Evolutionary conservation across 164 flowering plant genomes (phyloP).

Genomic region (Liriodendron chinense): DNA sequence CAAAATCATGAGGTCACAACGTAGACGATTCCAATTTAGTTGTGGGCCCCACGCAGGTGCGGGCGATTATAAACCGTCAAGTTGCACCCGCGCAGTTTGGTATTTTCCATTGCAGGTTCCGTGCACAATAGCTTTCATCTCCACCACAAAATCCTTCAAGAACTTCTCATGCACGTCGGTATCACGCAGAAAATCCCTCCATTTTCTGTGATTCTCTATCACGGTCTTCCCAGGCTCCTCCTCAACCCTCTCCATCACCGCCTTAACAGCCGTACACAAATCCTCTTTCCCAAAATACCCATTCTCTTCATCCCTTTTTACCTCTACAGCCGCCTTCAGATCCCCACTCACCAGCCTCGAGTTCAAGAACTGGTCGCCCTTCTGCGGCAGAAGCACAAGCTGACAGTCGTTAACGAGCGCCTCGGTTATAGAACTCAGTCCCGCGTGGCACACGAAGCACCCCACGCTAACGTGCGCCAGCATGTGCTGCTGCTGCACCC

Average conservation of each 20-base stretch:
- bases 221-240: conserved; percentile 1
- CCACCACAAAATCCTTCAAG: not conserved
- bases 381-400: conserved; percentile 28
- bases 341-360: conserved; percentile 11
- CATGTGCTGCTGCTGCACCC: conserved; percentile 22
- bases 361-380: conserved; percentile 20
- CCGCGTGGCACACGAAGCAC: conserved; percentile 16
- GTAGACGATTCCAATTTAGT: too few relatives aligned
- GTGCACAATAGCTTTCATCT: not conserved
- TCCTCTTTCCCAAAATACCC: conserved; percentile 11
- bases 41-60: too few relatives aligned
- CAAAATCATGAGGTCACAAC: too few relatives aligned
- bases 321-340: conserved; percentile 16
- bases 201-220: conserved; percentile 1
- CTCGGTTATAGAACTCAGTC: conserved; percentile 6
- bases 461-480: conserved; percentile 11
- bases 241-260: conserved; percentile 3
- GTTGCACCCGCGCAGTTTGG: too few relatives aligned
- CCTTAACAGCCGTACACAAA: conserved; percentile 7
- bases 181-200: conserved; percentile 4
- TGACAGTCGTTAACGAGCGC: conserved; percentile 12
- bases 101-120: not conserved
- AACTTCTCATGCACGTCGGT: not conserved
- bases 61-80: too few relatives aligned
- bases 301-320: conserved; percentile 8